Conservation (phyloP, 257 asterid species). For the Marsdenia floribunda region DNA sequence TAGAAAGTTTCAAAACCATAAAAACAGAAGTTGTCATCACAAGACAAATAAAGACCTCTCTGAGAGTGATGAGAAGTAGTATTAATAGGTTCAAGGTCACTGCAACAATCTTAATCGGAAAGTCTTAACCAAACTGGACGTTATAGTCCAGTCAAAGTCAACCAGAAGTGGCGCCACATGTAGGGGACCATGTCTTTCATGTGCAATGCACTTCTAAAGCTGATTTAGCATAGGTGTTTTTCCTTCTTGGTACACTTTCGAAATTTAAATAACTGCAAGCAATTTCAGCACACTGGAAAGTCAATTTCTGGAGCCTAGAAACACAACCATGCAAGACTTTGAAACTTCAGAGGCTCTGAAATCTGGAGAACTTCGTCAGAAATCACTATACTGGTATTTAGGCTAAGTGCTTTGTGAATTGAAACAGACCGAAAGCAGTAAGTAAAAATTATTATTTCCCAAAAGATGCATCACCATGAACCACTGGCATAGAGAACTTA, state of each 20-base stretch:
- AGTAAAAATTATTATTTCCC: background rate
- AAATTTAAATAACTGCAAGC: background rate
- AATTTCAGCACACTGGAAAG: background rate
- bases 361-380: background rate
- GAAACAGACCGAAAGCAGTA: background rate
- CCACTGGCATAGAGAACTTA: conserved; percentile 35
- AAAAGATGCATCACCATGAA: background rate
- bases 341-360: background rate
- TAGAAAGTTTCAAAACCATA: background rate
- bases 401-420: background rate
- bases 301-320: background rate
- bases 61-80: background rate
- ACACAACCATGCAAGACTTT: background rate
- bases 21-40: background rate
- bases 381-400: background rate
- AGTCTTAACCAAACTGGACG: background rate
- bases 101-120: background rate
- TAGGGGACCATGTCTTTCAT: background rate
- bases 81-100: background rate
- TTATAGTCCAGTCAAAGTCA: background rate
- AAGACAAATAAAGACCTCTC: background rate
- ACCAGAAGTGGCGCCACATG: background rate
- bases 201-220: background rate
- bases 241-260: background rate
- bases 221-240: background rate